Base-by-base conservation (phyloP, 2,329 filamentous ascomycete genomes). In the Aspergillus chevalieri region DNA sequence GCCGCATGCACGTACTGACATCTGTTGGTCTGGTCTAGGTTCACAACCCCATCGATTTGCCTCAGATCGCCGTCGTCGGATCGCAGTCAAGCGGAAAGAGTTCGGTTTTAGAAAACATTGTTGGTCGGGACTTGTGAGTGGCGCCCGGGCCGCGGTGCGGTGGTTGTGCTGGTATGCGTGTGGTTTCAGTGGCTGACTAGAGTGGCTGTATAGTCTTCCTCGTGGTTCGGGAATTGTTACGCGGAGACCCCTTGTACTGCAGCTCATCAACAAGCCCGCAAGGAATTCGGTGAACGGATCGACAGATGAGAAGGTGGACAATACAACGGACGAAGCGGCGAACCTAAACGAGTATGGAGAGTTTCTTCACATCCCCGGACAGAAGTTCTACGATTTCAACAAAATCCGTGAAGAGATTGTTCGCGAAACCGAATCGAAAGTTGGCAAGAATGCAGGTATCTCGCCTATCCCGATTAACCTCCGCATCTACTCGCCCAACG, bases 81-180 rank as follows among this genome's bases (percentile, higher is more conserved):
- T 96, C 91, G 73, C 93, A 98, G 77, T 98, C 93, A 17, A 96
- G 92, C 72, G 93, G 93, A 75, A 98, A 98, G 84, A 96, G 90
- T 80, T 98, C 93, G 15, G 93, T 98, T 61, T 75, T 98, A 65
- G 93, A 98, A 74, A 98, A 98, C 68, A 98, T 98, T 65, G 93
- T 98, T 50, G 93, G 93, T 52, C 83, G 93, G 78, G 93, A 98
- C 76, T 98, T 98, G 92, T 97, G 80, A 77, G 89, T 79, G 51
- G 47, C 46, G 47, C 9, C 9, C 26, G 4, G 10, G 17, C 19
- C 17, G 34, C n/a, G 47, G 44, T 55, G 56, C 56, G 52, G 55
- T 54, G 55, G 42, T 14, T 52, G 41, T 47, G 14, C 8, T 22
- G n/a, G 10, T 34, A 19, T 45, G 30, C 44, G 44, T 46, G 49